These are phyloP conservation scores for Claviceps monticola DNA, from an alignment of 2,329 filamentous ascomycete genomes.

Conservation along the genomic window DNA sequence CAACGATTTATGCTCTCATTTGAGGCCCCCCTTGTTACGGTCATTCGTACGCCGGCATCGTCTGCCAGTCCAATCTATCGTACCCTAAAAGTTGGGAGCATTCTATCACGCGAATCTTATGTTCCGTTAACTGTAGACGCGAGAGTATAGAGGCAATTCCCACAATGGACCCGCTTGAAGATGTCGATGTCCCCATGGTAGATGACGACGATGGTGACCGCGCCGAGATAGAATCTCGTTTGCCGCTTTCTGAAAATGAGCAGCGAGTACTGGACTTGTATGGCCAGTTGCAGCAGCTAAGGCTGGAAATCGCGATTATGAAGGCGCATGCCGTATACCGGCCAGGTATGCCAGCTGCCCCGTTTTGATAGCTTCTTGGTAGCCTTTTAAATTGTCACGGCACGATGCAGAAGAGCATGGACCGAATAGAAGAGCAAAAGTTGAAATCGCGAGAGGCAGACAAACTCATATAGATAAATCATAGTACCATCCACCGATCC, in stretches of 20 bases:
- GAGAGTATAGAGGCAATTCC: not conserved
- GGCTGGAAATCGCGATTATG: conserved; percentile 57
- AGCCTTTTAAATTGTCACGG: no score
- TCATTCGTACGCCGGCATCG: not conserved
- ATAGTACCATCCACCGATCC: conserved; percentile 14
- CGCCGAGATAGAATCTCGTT: conserved; percentile 22
- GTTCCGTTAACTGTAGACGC: not conserved
- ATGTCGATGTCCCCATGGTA: conserved; percentile 18
- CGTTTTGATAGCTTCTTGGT: not conserved
- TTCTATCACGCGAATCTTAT: not conserved
- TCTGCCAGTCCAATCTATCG: not conserved
- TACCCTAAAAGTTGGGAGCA: not conserved
- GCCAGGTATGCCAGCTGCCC: conserved; percentile 17
- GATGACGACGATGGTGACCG: conserved; percentile 5
- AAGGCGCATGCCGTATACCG: conserved; percentile 29
- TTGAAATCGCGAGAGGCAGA: not conserved
- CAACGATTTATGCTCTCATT: not conserved
- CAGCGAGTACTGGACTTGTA: conserved; percentile 53
- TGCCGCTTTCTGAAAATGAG: conserved; percentile 53
- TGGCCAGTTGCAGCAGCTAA: conserved; percentile 56
- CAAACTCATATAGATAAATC: not conserved
- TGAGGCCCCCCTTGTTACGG: not conserved
- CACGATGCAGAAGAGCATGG: not conserved
- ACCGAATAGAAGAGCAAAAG: not conserved
- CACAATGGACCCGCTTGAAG: conserved; percentile 5